Conservation (phyloP, 352 stramenopile species). For the Globisporangium nodosum region DNA sequence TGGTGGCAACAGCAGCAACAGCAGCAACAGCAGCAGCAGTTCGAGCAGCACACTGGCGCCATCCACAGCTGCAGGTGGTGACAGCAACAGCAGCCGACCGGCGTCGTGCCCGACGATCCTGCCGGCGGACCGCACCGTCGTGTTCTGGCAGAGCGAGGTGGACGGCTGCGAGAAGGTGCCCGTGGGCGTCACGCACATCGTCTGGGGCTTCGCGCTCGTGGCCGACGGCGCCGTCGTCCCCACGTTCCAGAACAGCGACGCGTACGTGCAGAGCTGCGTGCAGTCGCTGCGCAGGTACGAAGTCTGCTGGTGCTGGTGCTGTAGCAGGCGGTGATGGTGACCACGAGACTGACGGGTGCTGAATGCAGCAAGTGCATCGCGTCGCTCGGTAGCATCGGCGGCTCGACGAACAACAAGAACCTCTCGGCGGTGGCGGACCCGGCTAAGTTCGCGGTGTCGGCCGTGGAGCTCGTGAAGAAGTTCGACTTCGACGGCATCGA, state of each 20-base stretch:
- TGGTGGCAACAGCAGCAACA: slow-evolving; percentile 3
- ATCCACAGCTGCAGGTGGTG: neutral
- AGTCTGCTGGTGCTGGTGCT: neutral
- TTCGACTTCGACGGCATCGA: slow-evolving; percentile 72
- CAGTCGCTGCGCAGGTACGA: slow-evolving; percentile 33
- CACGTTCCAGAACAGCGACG: slow-evolving; percentile 56
- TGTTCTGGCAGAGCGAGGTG: slow-evolving; percentile 81
- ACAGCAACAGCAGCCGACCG: slow-evolving; percentile 6
- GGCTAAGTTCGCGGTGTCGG: slow-evolving; percentile 42
- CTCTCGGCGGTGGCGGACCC: slow-evolving; percentile 40
- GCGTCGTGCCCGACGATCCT: slow-evolving; percentile 23
- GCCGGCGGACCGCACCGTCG: slow-evolving; percentile 52
- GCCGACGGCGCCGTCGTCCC: slow-evolving; percentile 38
- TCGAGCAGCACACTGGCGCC: neutral
- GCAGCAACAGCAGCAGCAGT: slow-evolving; percentile 9
- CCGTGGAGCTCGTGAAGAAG: slow-evolving; percentile 38
- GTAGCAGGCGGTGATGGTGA: neutral
- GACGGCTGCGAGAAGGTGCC: slow-evolving; percentile 63
- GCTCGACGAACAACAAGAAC: slow-evolving; percentile 67
- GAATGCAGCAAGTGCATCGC: slow-evolving; percentile 45
- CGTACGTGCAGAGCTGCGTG: slow-evolving; percentile 51
- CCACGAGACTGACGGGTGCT: neutral
- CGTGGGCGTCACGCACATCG: slow-evolving; percentile 62
- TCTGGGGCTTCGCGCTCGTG: slow-evolving; percentile 73
- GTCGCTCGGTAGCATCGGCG: slow-evolving; percentile 55